Conservation (phyloP, 345 rosid genomes). For the Cardiospermum halicacabum region DNA sequence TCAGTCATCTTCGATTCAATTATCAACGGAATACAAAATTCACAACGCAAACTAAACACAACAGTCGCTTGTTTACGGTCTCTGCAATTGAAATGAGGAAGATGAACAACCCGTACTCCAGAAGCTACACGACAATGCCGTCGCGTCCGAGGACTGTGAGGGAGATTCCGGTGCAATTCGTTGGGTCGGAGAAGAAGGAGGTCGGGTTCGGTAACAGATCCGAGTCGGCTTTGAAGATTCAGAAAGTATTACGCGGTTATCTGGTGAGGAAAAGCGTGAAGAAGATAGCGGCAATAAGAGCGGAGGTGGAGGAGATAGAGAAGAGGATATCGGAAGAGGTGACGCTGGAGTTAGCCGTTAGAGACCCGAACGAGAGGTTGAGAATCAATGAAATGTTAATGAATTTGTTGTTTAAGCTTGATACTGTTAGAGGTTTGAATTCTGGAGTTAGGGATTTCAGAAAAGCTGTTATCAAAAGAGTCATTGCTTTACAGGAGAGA, state of each 20-base stretch:
- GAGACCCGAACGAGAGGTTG: conserved; percentile 39
- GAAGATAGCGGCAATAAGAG: conserved; percentile 34
- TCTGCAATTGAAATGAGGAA: neutral
- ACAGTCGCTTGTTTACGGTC: neutral
- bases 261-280: conserved; percentile 50
- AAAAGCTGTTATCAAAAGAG: conserved; percentile 43
- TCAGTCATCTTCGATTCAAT: neutral
- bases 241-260: conserved; percentile 51
- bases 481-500: conserved; percentile 52
- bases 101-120: conserved; percentile 36
- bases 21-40: too few relatives aligned
- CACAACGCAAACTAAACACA: neutral
- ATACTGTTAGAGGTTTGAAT: conserved; percentile 51
- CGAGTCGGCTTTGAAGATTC: conserved; percentile 44
- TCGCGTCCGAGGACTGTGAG: conserved; percentile 30
- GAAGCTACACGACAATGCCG: conserved; percentile 18
- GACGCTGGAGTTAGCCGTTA: conserved; percentile 27
- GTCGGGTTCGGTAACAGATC: conserved; percentile 3
- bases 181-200: conserved; percentile 25
- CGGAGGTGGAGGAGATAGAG: conserved; percentile 43
- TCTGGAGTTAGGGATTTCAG: conserved; percentile 51
- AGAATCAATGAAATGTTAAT: conserved; percentile 52
- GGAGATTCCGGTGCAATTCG: conserved; percentile 43
- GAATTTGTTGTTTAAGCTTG: conserved; percentile 49
- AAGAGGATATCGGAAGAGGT: conserved; percentile 30